Percentiles rank a stretch among this genome's conserved stretches.
Conservation (phyloP, 2,329 filamentous ascomycete genomes). For the Fusarium sp. region DNA sequence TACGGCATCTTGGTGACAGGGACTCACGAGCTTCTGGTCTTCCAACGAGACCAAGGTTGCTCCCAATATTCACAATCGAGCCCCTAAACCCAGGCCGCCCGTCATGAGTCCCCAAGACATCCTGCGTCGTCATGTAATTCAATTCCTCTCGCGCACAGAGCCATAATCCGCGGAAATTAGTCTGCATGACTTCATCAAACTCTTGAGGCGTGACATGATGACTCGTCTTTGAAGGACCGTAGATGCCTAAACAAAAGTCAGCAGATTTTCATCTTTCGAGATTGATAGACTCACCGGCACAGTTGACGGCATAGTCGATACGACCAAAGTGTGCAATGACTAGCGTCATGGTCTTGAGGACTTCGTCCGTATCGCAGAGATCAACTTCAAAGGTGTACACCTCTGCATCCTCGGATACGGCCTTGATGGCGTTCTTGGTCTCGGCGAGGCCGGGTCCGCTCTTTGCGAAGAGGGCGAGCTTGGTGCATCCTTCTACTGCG, state of each 20-base stretch:
- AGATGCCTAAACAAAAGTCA: conserved; percentile 46
- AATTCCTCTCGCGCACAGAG: conserved; percentile 57
- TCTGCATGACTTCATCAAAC: conserved; percentile 56
- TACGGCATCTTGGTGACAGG: rapidly evolving
- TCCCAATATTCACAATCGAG: conserved; percentile 60
- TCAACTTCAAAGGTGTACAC: conserved; percentile 48
- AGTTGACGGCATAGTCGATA: conserved; percentile 61
- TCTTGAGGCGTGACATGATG: conserved; percentile 50
- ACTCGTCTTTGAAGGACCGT: conserved; percentile 52
- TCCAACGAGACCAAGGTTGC: conserved; percentile 56
- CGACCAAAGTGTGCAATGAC: conserved; percentile 52
- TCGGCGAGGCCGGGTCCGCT: conserved; percentile 48
- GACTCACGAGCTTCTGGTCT: conserved; percentile 55
- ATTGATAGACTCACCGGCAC: conserved; percentile 48
- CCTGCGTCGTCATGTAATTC: conserved; percentile 57
- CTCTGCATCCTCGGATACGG: conserved; percentile 5
- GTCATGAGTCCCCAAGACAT: conserved; percentile 56
- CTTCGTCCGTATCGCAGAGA: conserved; percentile 49
- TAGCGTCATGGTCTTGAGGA: conserved; percentile 49
- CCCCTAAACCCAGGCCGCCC: conserved; percentile 54
- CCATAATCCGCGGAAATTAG: conserved; percentile 61
- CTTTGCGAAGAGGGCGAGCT: conserved; percentile 56
- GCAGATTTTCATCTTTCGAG: not conserved
- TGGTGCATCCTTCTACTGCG: conserved; percentile 56
- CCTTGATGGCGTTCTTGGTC: conserved; percentile 41